A percentile compares a stretch with the other conserved stretches of the same genome.
phyloP scores from a whole-genome alignment of 2,329 filamentous ascomycete genomes.

The Trichoderma oligosporum region DNA sequence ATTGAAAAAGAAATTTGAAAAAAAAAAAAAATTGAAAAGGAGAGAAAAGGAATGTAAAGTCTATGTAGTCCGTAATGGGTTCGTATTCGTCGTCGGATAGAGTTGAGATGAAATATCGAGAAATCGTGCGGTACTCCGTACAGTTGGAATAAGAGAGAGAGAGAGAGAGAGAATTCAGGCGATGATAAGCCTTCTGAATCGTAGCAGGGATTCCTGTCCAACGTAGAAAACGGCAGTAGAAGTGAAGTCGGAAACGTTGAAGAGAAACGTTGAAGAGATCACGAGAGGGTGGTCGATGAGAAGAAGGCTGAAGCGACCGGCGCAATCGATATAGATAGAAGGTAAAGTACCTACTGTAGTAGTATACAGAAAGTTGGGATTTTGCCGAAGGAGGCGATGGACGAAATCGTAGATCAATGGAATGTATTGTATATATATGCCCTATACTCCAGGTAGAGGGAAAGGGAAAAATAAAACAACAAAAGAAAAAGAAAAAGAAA shows the following conservation, averaged over 20 bases:
- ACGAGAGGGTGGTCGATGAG: neutral
- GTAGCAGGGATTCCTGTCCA: neutral
- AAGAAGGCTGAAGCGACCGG: constrained; percentile 12
- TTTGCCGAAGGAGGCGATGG: neutral
- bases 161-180: neutral
- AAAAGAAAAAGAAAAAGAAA: neutral
- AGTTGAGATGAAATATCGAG: constrained; percentile 7
- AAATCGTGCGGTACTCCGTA: neutral
- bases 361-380: neutral
- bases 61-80: constrained; percentile 10
- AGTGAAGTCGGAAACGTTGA: neutral
- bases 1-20: too few species aligned
- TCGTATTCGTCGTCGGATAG: constrained; percentile 16
- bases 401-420: neutral
- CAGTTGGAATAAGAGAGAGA: neutral
- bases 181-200: neutral
- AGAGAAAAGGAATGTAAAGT: too few species aligned
- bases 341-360: neutral
- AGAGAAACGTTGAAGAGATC: neutral
- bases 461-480: neutral
- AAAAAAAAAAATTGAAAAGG: too few species aligned
- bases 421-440: too few species aligned
- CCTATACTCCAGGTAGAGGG: constrained; percentile 16
- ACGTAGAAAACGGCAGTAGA: neutral
- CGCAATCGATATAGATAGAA: constrained; percentile 1